A percentile compares a stretch with the other conserved stretches of the same genome.
These are phyloP conservation scores for Geranomyces variabilis DNA, from an alignment of 192 early-diverging fungal genomes.

Conservation along the genomic window DNA sequence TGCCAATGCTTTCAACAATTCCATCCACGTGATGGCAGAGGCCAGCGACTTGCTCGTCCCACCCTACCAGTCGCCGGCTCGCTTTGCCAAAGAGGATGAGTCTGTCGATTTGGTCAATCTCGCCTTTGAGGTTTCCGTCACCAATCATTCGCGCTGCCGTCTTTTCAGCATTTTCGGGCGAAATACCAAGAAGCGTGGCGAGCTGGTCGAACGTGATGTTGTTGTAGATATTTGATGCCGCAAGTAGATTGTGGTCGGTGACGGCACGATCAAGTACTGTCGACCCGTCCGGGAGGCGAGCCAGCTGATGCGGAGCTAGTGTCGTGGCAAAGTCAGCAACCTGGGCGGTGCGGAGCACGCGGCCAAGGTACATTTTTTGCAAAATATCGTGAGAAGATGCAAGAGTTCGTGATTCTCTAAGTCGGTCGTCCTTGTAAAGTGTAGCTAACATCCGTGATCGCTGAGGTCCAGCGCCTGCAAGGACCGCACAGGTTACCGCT, in stretches of 20 bases:
- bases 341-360: slow-evolving; percentile 77
- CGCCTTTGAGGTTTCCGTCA: slow-evolving; percentile 84
- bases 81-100: slow-evolving; percentile 71
- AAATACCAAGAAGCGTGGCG: slow-evolving; percentile 73
- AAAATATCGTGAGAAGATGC: slow-evolving; percentile 62
- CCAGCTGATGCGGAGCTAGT: slow-evolving; percentile 79
- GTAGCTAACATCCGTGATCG: slow-evolving; percentile 84
- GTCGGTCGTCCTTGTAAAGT: slow-evolving; percentile 89
- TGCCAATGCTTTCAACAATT: slow-evolving; percentile 35
- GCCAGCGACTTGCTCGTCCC: slow-evolving; percentile 53
- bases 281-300: slow-evolving; percentile 68
- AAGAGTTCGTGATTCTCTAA: slow-evolving; percentile 68
- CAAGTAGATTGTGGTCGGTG: slow-evolving; percentile 90
- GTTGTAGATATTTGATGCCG: slow-evolving; percentile 88
- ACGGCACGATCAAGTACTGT: slow-evolving; percentile 90
- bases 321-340: slow-evolving; percentile 76
- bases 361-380: slow-evolving; percentile 94
- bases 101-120: slow-evolving; percentile 90
- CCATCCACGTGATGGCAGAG: slow-evolving; percentile 58
- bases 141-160: slow-evolving; percentile 88
- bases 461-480: slow-evolving; percentile 89
- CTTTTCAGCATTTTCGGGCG: slow-evolving; percentile 80
- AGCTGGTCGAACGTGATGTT: slow-evolving; percentile 90
- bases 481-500: slow-evolving; percentile 87
- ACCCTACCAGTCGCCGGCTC: slow-evolving; percentile 22